These are phyloP conservation scores for Gaultheria prostrata DNA, from an alignment of 148 eudicot species.

Conservation along the genomic window DNA sequence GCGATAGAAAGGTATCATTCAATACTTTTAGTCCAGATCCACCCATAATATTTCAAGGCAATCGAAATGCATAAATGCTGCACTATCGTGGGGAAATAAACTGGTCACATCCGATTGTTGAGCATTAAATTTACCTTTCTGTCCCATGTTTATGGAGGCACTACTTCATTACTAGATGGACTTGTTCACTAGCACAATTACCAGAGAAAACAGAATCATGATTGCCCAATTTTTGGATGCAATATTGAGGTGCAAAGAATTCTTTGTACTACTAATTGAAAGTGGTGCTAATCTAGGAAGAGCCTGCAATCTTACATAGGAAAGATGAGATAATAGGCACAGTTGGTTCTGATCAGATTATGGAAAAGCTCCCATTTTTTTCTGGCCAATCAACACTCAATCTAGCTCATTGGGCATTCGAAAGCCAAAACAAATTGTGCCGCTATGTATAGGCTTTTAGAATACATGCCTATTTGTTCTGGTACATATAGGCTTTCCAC, in stretches of 20 bases:
- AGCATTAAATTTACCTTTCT: not conserved
- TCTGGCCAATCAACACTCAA: not conserved
- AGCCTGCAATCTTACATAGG: not conserved
- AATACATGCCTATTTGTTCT: too few relatives aligned
- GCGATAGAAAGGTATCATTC: too few relatives aligned
- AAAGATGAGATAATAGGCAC: not conserved
- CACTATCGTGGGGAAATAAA: not conserved
- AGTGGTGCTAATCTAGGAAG: not conserved
- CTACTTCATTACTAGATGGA: not conserved
- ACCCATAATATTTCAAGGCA: too few relatives aligned
- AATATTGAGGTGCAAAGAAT: not conserved
- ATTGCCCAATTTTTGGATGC: not conserved
- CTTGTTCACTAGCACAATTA: not conserved
- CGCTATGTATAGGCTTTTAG: too few relatives aligned
- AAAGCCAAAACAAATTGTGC: not conserved
- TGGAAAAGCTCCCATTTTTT: not conserved
- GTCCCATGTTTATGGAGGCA: not conserved
- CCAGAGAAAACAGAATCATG: not conserved
- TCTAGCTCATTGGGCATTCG: not conserved
- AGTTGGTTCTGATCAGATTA: not conserved
- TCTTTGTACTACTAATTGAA: not conserved
- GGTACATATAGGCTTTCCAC: too few relatives aligned
- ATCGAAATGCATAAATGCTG: not conserved
- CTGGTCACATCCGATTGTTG: not conserved
- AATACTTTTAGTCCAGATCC: too few relatives aligned